phyloP scores from a whole-genome alignment of 306 rosid species.

The Cicer arietinum region DNA sequence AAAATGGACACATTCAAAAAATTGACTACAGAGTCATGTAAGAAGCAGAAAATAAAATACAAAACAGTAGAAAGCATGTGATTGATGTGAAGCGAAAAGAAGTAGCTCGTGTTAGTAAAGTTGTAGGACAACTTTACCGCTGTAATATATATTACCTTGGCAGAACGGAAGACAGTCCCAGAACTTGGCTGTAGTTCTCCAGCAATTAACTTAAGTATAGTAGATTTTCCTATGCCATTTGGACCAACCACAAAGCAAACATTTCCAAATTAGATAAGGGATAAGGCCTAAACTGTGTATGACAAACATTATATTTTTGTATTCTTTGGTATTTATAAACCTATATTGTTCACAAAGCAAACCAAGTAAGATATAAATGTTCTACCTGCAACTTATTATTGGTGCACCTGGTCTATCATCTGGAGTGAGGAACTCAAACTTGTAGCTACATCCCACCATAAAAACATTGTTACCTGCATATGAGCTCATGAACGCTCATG shows the following conservation, averaged over 20 bases:
- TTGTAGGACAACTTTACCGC: constrained; percentile 11
- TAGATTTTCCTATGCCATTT: constrained; percentile 98
- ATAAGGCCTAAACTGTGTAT: constrained; percentile 8
- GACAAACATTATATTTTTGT: constrained; percentile 22
- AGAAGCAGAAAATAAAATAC: constrained; percentile 33
- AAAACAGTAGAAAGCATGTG: constrained; percentile 20
- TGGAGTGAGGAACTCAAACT: constrained; percentile 99
- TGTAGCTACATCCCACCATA: constrained; percentile 73
- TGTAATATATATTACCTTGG: constrained; percentile 68
- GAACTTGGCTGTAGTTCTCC: constrained; percentile 97
- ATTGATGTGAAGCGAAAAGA: constrained; percentile 27
- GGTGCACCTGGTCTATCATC: constrained; percentile 99
- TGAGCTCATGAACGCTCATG: constrained; percentile 88
- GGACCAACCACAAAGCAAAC: constrained; percentile 85
- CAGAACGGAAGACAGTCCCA: constrained; percentile 97
- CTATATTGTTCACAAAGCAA: constrained; percentile 24
- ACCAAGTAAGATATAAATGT: constrained; percentile 23
- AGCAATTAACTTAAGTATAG: constrained; percentile 94
- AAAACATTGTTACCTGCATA: constrained; percentile 77
- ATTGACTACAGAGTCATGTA: constrained; percentile 22
- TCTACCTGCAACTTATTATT: constrained; percentile 96
- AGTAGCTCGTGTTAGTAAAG: background rate
- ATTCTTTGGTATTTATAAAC: constrained; percentile 35
- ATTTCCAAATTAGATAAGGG: constrained; percentile 24
- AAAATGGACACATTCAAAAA: constrained; percentile 17